Conservation (phyloP, 2,329 filamentous ascomycete species). For the Talaromyces sp. region DNA sequence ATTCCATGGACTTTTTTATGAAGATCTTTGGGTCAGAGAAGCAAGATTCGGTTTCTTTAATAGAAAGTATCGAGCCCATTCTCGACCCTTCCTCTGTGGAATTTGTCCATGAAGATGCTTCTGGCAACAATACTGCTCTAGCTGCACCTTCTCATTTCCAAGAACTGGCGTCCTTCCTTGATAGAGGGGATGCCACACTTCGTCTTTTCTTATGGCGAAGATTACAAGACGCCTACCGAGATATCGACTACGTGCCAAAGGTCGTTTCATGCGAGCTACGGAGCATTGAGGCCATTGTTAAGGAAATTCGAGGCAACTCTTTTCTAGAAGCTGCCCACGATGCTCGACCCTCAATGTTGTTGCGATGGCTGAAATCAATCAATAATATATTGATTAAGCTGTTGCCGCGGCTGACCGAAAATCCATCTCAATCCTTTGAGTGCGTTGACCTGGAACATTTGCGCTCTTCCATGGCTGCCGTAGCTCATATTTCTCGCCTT, state of each 20-base stretch:
- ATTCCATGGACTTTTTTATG: conserved; percentile 94
- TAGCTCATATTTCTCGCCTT: conserved; percentile 68
- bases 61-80: conserved; percentile 88
- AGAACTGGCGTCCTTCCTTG: conserved; percentile 81
- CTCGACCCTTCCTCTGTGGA: conserved; percentile 60
- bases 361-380: conserved; percentile 73
- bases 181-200: conserved; percentile 74
- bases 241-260: conserved; percentile 81
- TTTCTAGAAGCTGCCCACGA: conserved; percentile 54
- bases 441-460: conserved; percentile 79
- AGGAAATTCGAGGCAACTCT: conserved; percentile 60
- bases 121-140: conserved; percentile 27
- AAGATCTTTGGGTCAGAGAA: conserved; percentile 81
- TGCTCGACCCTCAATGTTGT: conserved; percentile 64
- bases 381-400: conserved; percentile 72
- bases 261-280: conserved; percentile 82
- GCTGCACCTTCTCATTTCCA: conserved; percentile 52
- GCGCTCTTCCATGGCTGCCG: conserved; percentile 64
- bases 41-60: conserved; percentile 75
- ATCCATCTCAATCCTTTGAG: conserved; percentile 65
- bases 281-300: conserved; percentile 77
- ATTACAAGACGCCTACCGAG: conserved; percentile 81
- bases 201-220: conserved; percentile 85
- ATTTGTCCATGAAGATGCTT: conserved; percentile 17
- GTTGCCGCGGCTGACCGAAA: conserved; percentile 64